Evolutionary conservation across 768 basidiomycete genomes (phyloP), one percentile per base, ranked within the genome.

Genomic region (Naematelia aurantialba): DNA sequence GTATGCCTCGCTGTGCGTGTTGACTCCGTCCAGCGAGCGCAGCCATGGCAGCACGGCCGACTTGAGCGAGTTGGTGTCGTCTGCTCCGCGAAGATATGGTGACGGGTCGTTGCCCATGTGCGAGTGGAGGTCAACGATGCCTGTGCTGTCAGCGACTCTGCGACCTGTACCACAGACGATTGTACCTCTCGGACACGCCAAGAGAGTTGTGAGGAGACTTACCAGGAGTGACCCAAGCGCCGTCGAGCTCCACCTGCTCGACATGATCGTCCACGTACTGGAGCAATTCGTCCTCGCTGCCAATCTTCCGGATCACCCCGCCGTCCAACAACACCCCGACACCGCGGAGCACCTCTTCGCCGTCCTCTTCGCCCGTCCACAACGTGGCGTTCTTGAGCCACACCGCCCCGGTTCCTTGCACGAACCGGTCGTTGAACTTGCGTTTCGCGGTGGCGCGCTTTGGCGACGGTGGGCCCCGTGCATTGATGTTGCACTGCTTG

Each of bases 1-100:
- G 73, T 86, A 86, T 0, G 86, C 81, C 24, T 84, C 82, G 69
- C 93, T 91, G 60, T 91, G 88, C 0, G 89, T 91, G 72, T 93
- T 87, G 67, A 96, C 82, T 0, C 83, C 89, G 72, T 97, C 92
- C 39, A 91, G 80, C 57, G 84, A 87, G 48, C 90, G 82, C 25
- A 97, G 79, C 85, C 73, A 75, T 12, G 76, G 77, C 19, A 66
- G 56, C 39, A 88, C 81, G 2, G 88, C 83, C 0, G 86, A 87
- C 52, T 88, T 82, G 10, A 60, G 62, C 10, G 89, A 89, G 72
- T 87, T 85, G 13, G 82, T 79, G 69, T 89, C 88, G 0, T 58
- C 50, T 76, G 82, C 57, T 72, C 81, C 82, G 61, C 66, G 47
- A 70, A 84, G 74, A 0, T 44, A 67, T 0, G 92, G 92, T 13